Base-by-base conservation (phyloP, 1,284 basidiomycete species). In the Cystobasidium sp. region DNA sequence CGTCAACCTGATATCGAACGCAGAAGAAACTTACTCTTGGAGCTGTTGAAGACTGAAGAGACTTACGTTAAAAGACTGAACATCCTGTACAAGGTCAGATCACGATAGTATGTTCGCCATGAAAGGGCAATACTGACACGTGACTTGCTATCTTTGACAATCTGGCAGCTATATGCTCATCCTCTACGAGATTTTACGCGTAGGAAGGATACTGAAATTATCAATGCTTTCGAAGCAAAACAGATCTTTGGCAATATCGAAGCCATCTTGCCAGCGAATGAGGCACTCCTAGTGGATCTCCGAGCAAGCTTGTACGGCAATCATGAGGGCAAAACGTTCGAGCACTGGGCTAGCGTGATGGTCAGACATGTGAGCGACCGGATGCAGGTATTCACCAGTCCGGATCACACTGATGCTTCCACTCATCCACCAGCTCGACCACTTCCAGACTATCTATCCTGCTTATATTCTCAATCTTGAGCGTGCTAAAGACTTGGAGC, bases 241-340 rank as follows among this genome's bases (percentile, higher is more conserved):
- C 90, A 88, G 0, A 86, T 98, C 39, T 98, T 98, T 79, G 93
- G 93, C 65, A 98, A 98, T 82, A 88, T 97, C 59, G 95, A 97
- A 82, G 89, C 88, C 64, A 86, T 98, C 14, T 82, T 97, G 0
- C 91, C 90, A 0, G 91, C 94, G 9, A 94, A 97, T 78, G 89
- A 91, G 79, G 89, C 90, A 0, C 95, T 98, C 80, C 84, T 97
- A 51, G 83, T 83, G 12, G 95, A 97, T 81, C 85, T 98, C 44
- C 92, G 97, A 24, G 82, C 87, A 85, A 73, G 70, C 55, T 44
- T 73, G 63, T 44, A 82, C 89, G 94, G 89, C 75, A 75, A 71
- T 70, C 75, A 87, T 61, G 82, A 85, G 41, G 84, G 87, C 41
- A 86, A 88, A 78, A 22, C 74, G 41, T 43, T 56, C 8, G 68